phyloP scores from a whole-genome alignment of 1,284 basidiomycete species.

The Fomitiporia mediterranea region DNA sequence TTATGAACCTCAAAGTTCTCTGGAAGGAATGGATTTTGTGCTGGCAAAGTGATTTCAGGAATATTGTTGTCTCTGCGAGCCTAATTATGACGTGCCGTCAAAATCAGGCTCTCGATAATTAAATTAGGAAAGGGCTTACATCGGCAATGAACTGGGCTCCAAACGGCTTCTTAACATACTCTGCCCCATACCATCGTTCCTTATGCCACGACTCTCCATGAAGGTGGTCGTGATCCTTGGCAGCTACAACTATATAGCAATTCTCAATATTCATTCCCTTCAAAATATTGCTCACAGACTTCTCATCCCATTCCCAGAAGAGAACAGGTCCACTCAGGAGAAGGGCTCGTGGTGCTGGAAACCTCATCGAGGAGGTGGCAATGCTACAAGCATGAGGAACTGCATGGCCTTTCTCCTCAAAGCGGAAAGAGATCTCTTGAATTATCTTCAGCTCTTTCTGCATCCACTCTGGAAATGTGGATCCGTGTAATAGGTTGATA shows the following conservation, averaged over 20 bases:
- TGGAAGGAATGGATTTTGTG: too few species aligned
- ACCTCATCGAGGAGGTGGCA: slow-evolving; percentile 70
- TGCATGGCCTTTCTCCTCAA: slow-evolving; percentile 80
- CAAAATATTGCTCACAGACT: too few species aligned
- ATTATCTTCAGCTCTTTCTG: slow-evolving; percentile 79
- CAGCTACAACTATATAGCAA: too few species aligned
- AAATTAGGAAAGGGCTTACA: too few species aligned
- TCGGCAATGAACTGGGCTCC: slow-evolving; percentile 58
- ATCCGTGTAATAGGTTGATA: too few species aligned
- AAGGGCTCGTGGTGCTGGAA: slow-evolving; percentile 78
- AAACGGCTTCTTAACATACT: slow-evolving; percentile 40
- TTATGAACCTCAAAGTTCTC: too few species aligned
- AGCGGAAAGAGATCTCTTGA: slow-evolving; percentile 78
- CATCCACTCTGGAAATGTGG: background rate
- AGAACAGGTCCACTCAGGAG: slow-evolving; percentile 73
- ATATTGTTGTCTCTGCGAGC: slow-evolving; percentile 55
- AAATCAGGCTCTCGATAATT: too few species aligned
- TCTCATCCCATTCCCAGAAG: slow-evolving; percentile 60
- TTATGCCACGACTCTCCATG: slow-evolving; percentile 37
- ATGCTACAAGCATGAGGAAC: slow-evolving; percentile 80
- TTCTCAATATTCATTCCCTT: too few species aligned
- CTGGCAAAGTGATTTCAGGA: slow-evolving; percentile 21
- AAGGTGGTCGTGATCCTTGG: slow-evolving; percentile 54
- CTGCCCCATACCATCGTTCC: slow-evolving; percentile 88
- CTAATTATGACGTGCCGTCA: background rate